phyloP scores from a whole-genome alignment of 441 rosid genomes.

The Pelargonium myrrhifolium region DNA sequence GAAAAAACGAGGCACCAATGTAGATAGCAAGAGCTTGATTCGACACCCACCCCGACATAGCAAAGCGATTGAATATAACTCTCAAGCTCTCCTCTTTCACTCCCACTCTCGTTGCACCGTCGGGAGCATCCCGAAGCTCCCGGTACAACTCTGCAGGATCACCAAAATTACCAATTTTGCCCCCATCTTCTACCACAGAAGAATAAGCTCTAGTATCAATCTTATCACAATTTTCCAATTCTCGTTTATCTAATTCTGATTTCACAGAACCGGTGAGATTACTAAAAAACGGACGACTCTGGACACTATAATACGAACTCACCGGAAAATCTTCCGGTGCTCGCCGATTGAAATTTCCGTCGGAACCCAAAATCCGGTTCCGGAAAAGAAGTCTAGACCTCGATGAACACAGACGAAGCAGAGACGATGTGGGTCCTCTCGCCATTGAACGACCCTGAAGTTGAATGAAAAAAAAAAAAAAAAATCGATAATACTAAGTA shows the following conservation, averaged over 20 bases:
- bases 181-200: neutral
- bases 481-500: no score
- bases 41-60: constrained; percentile 69
- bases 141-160: constrained; percentile 50
- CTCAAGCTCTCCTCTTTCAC: constrained; percentile 37
- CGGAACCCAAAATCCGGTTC: constrained; percentile 2
- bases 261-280: neutral
- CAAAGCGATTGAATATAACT: constrained; percentile 45
- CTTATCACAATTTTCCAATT: neutral
- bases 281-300: neutral
- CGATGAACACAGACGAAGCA: neutral
- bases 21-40: constrained; percentile 80
- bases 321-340: neutral
- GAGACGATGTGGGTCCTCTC: neutral
- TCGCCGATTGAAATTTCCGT: neutral
- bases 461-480: no score
- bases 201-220: neutral
- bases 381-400: neutral
- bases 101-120: constrained; percentile 30
- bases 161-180: constrained; percentile 4
- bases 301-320: neutral
- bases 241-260: neutral
- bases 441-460: neutral
- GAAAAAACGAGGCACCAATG: constrained; percentile 71
- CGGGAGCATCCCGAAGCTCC: constrained; percentile 32